phyloP scores from a whole-genome alignment of 2,329 filamentous ascomycete genomes.

The Colletotrichum sublineola region DNA sequence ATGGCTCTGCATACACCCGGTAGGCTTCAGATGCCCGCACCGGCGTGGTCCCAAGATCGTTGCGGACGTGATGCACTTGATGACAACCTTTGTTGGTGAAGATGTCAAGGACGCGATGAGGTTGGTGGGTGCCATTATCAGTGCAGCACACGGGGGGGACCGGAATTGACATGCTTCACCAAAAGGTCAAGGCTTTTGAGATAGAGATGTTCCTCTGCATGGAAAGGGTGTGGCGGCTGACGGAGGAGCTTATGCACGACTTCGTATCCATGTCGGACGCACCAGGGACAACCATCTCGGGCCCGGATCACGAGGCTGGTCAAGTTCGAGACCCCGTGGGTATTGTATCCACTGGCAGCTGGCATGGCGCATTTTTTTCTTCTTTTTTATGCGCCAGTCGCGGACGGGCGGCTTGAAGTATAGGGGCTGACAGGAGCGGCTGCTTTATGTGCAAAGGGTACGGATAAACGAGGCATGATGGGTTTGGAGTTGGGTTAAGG shows the following conservation, averaged over 20 bases:
- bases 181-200: conserved; percentile 53
- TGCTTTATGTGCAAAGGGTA: conserved; percentile 2
- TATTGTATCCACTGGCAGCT: conserved; percentile 50
- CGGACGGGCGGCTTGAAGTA: conserved; percentile 28
- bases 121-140: conserved; percentile 60
- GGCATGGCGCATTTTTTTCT: conserved; percentile 48
- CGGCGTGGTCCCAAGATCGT: conserved; percentile 65
- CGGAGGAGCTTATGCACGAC: conserved; percentile 59
- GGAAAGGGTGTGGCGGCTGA: conserved; percentile 54
- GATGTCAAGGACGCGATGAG: conserved; percentile 68
- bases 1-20: conserved; percentile 66
- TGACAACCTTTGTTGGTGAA: conserved; percentile 70
- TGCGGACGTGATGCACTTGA: conserved; percentile 72
- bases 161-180: conserved; percentile 49
- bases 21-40: conserved; percentile 62
- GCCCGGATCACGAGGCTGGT: conserved; percentile 50
- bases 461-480: conserved; percentile 17
- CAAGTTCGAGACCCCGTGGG: conserved; percentile 49
- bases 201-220: conserved; percentile 55
- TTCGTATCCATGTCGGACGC: conserved; percentile 63
- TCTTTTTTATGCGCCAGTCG: conserved; percentile 46
- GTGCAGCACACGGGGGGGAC: conserved; percentile 45
- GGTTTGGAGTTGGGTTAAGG: conserved; percentile 34
- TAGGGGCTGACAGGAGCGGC: background rate
- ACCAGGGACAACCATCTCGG: conserved; percentile 59